Base-by-base conservation (phyloP, 2,329 filamentous ascomycete genomes). In the Fusarium nisikadoi region DNA sequence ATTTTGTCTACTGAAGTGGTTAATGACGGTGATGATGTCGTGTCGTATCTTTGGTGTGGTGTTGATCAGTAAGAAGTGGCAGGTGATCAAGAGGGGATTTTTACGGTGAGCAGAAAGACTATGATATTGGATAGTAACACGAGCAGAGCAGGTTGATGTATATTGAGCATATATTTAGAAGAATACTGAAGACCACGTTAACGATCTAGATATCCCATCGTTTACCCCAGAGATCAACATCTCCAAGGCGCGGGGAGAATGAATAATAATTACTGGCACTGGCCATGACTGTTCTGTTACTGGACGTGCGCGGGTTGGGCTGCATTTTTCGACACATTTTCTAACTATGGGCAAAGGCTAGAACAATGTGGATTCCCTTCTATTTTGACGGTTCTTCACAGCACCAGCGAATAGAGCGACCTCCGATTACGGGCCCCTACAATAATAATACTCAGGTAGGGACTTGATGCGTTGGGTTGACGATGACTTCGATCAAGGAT, bases 221-320 rank as follows among this genome's bases (percentile, higher is more conserved):
- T 61, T 61, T 75, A 75, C 72, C 65, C 74, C 72, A 72, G 70
- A 74, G 62, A 71, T 36, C 33, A 52, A 62, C 29, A 29, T 39
- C 23, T 29, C 57, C 50, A 68, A 66, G 57, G 64, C 62, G 56
- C 11, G 57, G 69, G 67, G 69, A 35, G 56, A 46, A 70, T 59
- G 53, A 50, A 70, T 55, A 57, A 65, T 46, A 68, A 69, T 45
- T 57, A 65, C 52, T 45, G 55, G 54, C 55, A 67, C 46, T 59
- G 65, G 27, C 47, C 47, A 50, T 31, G 31, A 50, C 29, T 53
- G 11, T 29, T 29, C 8, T 9, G 8, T 8, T 8, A 29, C 38
- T 35, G 38, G 35, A 46, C 57, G 58, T 69, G 50, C 50, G 57
- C 42, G 20, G 39, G 27, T 17, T 47, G 35, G 39, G 20, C 25